These are phyloP conservation scores for Phytophthora megakarya DNA, from an alignment of 352 stramenopile genomes.

Conservation along the genomic window DNA sequence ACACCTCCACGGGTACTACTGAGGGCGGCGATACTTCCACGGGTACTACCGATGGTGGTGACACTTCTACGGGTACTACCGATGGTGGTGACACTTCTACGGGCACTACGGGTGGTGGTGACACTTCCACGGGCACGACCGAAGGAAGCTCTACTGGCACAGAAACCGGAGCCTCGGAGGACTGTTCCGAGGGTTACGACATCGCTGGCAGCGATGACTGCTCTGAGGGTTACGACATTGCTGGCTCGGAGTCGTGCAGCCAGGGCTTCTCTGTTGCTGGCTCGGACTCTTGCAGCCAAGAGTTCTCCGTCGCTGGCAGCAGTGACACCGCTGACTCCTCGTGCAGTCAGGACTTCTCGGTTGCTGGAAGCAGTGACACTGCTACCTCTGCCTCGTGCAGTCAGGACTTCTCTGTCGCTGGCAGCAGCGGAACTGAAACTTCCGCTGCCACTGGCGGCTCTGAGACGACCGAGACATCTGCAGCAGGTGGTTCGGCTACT, in stretches of 20 bases:
- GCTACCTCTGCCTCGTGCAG: slow-evolving; percentile 24
- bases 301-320: slow-evolving; percentile 32
- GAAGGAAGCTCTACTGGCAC: neutral
- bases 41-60: slow-evolving; percentile 1
- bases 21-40: neutral
- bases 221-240: slow-evolving; percentile 35
- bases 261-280: slow-evolving; percentile 32
- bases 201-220: slow-evolving; percentile 29
- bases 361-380: slow-evolving; percentile 33
- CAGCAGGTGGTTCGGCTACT: neutral
- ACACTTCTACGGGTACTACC: slow-evolving; percentile 20
- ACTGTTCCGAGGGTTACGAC: slow-evolving; percentile 34
- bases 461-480: neutral
- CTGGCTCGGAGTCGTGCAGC: slow-evolving; percentile 36
- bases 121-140: slow-evolving; percentile 1
- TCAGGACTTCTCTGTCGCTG: slow-evolving; percentile 29
- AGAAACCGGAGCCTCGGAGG: slow-evolving; percentile 19
- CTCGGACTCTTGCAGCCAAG: slow-evolving; percentile 39
- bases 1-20: neutral
- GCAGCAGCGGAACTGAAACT: slow-evolving; percentile 9
- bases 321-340: slow-evolving; percentile 28
- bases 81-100: slow-evolving; percentile 3
- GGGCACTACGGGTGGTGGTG: neutral
- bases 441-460: slow-evolving; percentile 9
- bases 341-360: slow-evolving; percentile 36